These are phyloP conservation scores for Diaporthe eres DNA, from an alignment of 2,329 filamentous ascomycete species.

Conservation along the genomic window DNA sequence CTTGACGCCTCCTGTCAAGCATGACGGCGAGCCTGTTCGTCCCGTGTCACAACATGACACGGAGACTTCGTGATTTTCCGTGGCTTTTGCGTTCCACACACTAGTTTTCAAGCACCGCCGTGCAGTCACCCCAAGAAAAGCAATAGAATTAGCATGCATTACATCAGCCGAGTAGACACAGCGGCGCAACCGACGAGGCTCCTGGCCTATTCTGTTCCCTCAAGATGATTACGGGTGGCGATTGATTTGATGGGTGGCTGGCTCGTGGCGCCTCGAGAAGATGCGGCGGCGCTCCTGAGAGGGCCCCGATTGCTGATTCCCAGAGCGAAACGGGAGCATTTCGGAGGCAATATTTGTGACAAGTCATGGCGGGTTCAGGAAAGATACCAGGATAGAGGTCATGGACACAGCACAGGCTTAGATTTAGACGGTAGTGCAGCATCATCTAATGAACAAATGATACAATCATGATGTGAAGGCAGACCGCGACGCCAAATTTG, in stretches of 20 bases:
- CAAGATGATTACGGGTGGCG: neutral
- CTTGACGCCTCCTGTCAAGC: constrained; percentile 73
- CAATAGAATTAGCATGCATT: neutral
- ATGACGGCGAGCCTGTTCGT: constrained; percentile 49
- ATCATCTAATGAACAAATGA: constrained; percentile 7
- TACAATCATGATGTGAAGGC: constrained; percentile 1
- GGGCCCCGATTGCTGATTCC: neutral
- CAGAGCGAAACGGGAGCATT: neutral
- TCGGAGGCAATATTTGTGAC: neutral
- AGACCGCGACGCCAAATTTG: neutral
- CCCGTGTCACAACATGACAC: constrained; percentile 34
- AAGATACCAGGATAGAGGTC: constrained; percentile 18
- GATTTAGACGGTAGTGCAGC: constrained; percentile 20
- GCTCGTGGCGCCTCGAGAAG: neutral
- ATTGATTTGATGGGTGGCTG: too few species aligned
- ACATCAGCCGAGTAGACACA: neutral
- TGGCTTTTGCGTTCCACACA: neutral
- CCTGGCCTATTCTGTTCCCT: neutral
- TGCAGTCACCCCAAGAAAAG: neutral
- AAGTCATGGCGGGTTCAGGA: neutral
- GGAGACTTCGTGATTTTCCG: neutral
- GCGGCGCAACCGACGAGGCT: neutral
- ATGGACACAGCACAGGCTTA: constrained; percentile 24
- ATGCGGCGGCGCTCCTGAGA: neutral
- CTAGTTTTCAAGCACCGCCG: neutral